These are phyloP conservation scores for Artemisia princeps DNA, from an alignment of 140 eudicot species.

Conservation along the genomic window DNA sequence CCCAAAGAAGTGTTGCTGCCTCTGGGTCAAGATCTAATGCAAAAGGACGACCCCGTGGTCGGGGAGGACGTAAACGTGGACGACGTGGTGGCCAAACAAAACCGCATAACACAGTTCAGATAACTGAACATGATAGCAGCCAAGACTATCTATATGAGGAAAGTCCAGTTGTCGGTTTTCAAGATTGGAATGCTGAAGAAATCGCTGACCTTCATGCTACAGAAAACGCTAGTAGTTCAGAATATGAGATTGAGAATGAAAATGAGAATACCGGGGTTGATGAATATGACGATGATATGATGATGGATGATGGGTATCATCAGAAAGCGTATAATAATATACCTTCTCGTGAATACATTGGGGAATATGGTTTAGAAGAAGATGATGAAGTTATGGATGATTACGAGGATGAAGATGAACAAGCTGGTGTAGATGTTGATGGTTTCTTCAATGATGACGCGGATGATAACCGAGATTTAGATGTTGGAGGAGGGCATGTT, in stretches of 20 bases:
- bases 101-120: slow-evolving; percentile 32
- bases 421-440: slow-evolving; percentile 46
- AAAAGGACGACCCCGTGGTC: slow-evolving; percentile 47
- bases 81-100: slow-evolving; percentile 41
- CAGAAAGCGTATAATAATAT: slow-evolving; percentile 20
- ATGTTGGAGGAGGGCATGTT: slow-evolving; percentile 30
- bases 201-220: slow-evolving; percentile 29
- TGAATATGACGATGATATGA: slow-evolving; percentile 42
- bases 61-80: slow-evolving; percentile 58
- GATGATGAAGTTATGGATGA: slow-evolving; percentile 27
- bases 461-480: slow-evolving; percentile 34
- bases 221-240: slow-evolving; percentile 52
- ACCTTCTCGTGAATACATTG: slow-evolving; percentile 23
- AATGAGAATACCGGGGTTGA: slow-evolving; percentile 36
- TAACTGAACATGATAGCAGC: slow-evolving; percentile 10
- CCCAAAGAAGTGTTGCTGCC: slow-evolving; percentile 33
- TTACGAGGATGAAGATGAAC: slow-evolving; percentile 38
- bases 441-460: slow-evolving; percentile 57
- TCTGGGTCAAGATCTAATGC: slow-evolving; percentile 21
- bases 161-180: slow-evolving; percentile 23
- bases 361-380: slow-evolving; percentile 28
- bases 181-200: slow-evolving; percentile 48
- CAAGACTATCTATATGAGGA: slow-evolving; percentile 25
- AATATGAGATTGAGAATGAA: slow-evolving; percentile 41
- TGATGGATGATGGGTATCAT: slow-evolving; percentile 36